Evolutionary conservation across 192 early-diverging fungal species (phyloP), one percentile per base, ranked within the genome.

Genomic region (Coemansia sp.): DNA sequence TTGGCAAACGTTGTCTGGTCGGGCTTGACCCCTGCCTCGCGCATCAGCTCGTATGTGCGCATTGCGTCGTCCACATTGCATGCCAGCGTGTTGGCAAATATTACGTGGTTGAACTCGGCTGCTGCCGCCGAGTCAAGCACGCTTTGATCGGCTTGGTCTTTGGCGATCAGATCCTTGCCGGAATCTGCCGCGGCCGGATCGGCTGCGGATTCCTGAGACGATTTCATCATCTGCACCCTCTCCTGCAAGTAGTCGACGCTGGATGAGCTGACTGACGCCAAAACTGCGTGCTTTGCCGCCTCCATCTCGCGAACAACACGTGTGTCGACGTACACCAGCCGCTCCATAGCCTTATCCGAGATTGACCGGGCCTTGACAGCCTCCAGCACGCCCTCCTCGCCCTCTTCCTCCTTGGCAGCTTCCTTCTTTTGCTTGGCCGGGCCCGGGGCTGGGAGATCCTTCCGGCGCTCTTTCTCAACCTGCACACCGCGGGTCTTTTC

Each of bases 1-100:
- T 91, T 82, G 56, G 85, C 89, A 69, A 86, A 89, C 0, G 89
- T 88, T 11, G 81, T 65, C 43, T 85, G 58, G 61, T 88, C 85
- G 8, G 93, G 91, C 58, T 80, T 52, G 9, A 92, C 28, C 5
- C 87, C 84, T 16, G 82, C 74, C 45, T 84, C 78, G 42, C 78
- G 59, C 67, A 92, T 84, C 42, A 82, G 56, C 12, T 86, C 80
- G 58, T 85, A 89, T 14, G 89, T 84, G 27, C 67, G 68, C 54
- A 84, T 79, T 0, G 90, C 89, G 60, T 88, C 84, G 0, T 62
- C 75, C n/a, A 82, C 76, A 14, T 86, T 68, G 27, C 78, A 71
- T 3, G 83, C 72, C 19, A 88, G 38, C n/a, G 85, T 82, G 70
- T 93, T 93, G 24, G 81, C 80, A 62, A 81, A 84, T 5, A 86